Percentiles rank a stretch among this genome's conserved stretches.
Evolutionary conservation across 768 basidiomycete species (phyloP).

Genomic region (button mushroom (Agaricus bisporus)): DNA sequence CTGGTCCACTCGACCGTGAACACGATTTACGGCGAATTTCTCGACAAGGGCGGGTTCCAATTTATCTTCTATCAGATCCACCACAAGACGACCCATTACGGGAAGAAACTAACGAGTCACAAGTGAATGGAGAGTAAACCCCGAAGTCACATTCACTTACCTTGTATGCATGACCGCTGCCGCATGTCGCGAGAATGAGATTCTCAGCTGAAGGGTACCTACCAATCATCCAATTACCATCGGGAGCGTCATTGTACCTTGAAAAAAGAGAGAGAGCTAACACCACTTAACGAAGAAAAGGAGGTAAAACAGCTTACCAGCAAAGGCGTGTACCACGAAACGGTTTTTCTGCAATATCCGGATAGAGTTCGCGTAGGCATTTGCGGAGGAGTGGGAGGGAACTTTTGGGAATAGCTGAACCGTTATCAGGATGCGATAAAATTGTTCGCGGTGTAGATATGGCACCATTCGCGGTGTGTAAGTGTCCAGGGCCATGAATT

Average conservation of each 20-base stretch:
- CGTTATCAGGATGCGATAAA: conserved; percentile 49
- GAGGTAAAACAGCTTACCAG: conserved; percentile 50
- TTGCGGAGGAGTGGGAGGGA: conserved; percentile 45
- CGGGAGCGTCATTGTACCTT: conserved; percentile 88
- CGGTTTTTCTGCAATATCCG: conserved; percentile 67
- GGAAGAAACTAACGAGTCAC: conserved; percentile 70
- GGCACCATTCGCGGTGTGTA: conserved; percentile 31
- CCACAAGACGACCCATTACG: conserved; percentile 71
- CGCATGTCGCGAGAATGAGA: conserved; percentile 79
- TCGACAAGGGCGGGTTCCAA: conserved; percentile 42
- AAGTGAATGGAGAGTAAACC: not conserved
- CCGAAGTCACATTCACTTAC: conserved; percentile 25
- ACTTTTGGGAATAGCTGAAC: conserved; percentile 59
- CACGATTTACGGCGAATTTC: conserved; percentile 63
- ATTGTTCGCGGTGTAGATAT: conserved; percentile 79
- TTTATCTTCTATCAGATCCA: conserved; percentile 61
- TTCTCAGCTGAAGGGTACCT: conserved; percentile 49
- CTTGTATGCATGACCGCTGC: conserved; percentile 87
- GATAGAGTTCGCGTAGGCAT: conserved; percentile 57
- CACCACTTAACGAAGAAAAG: conserved; percentile 1
- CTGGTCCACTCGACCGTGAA: conserved; percentile 22
- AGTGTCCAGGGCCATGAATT: conserved; percentile 72
- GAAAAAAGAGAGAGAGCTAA: not conserved
- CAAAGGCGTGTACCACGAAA: conserved; percentile 76
- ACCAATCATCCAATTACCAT: conserved; percentile 88